A percentile compares a stretch with the other conserved stretches of the same genome.
Conservation (phyloP, 192 early-diverging fungal genomes). For the Allomyces javanicus region DNA sequence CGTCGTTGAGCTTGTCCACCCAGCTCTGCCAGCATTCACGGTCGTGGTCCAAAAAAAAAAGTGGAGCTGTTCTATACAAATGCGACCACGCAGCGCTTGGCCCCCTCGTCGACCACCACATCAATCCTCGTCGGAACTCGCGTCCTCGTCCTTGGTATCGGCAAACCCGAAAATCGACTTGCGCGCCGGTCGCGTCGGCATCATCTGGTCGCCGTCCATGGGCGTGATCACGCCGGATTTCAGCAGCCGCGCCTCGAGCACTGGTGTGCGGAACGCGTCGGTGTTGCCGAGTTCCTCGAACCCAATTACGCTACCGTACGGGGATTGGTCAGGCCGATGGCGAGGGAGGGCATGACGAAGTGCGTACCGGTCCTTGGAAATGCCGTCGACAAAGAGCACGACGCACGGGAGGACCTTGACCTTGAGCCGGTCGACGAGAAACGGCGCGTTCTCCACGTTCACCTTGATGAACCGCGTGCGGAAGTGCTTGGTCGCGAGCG, state of each 20-base stretch:
- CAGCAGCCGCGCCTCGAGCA: slow-evolving; percentile 48
- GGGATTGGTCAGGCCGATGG: neutral
- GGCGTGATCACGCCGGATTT: slow-evolving; percentile 25
- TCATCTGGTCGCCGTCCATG: too few species aligned
- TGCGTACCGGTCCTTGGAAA: slow-evolving; percentile 43
- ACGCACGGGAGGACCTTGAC: slow-evolving; percentile 77
- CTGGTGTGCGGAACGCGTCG: slow-evolving; percentile 60
- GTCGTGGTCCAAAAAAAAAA: too few species aligned
- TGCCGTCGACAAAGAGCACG: slow-evolving; percentile 53
- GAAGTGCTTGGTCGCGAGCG: slow-evolving; percentile 55
- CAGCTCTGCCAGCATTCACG: too few species aligned
- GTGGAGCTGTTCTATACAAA: too few species aligned
- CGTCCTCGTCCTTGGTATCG: too few species aligned
- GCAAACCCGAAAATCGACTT: too few species aligned
- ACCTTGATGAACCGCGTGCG: slow-evolving; percentile 75
- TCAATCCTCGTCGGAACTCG: too few species aligned
- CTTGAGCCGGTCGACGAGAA: slow-evolving; percentile 74
- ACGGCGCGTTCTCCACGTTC: slow-evolving; percentile 72
- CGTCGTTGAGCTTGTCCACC: too few species aligned
- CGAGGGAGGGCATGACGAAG: neutral
- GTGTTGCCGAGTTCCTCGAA: slow-evolving; percentile 85
- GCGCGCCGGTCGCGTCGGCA: too few species aligned
- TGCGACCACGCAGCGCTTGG: too few species aligned
- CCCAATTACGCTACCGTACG: slow-evolving; percentile 45
- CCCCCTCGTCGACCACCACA: too few species aligned